Conservation (phyloP, 805 yeast genomes). For the Candida ascalaphidarum region DNA sequence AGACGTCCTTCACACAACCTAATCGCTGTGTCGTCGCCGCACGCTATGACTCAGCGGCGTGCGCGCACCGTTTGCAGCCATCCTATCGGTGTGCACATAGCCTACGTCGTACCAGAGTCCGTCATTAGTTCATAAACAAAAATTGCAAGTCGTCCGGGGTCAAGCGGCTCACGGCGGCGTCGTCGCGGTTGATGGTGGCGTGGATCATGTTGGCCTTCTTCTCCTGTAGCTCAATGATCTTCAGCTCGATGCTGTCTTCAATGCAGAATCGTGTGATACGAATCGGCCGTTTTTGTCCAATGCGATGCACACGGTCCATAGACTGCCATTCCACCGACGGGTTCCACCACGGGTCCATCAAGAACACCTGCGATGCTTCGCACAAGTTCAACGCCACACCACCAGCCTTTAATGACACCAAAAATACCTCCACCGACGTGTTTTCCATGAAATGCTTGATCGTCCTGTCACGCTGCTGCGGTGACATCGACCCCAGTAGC, state of each 20-base stretch:
- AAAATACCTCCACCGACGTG: conserved; percentile 83
- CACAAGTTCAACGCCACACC: conserved; percentile 96
- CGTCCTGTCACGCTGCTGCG: conserved; percentile 86
- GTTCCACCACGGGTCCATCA: conserved; percentile 99
- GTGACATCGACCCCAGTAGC: conserved; percentile 95
- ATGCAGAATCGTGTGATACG: conserved; percentile 87
- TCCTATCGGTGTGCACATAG: too few species aligned
- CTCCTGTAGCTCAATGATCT: conserved; percentile 92
- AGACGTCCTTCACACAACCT: too few species aligned
- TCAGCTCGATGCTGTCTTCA: conserved; percentile 93
- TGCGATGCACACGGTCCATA: conserved; percentile 96
- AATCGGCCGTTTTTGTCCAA: conserved; percentile 93
- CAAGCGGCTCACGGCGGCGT: conserved; percentile 77
- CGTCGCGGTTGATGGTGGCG: conserved; percentile 92
- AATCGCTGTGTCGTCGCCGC: too few species aligned
- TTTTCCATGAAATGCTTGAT: conserved; percentile 90
- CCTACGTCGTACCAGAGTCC: too few species aligned
- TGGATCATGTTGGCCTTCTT: conserved; percentile 97
- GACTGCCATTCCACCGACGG: conserved; percentile 98
- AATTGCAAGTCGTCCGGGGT: conserved; percentile 95
- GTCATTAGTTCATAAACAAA: conserved; percentile 65
- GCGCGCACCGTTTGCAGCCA: too few species aligned
- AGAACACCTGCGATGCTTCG: conserved; percentile 94
- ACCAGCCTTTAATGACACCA: conserved; percentile 95
- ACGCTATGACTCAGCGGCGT: too few species aligned